Conservation (phyloP, 2,329 filamentous ascomycete genomes). For the Colletotrichum incanum region DNA sequence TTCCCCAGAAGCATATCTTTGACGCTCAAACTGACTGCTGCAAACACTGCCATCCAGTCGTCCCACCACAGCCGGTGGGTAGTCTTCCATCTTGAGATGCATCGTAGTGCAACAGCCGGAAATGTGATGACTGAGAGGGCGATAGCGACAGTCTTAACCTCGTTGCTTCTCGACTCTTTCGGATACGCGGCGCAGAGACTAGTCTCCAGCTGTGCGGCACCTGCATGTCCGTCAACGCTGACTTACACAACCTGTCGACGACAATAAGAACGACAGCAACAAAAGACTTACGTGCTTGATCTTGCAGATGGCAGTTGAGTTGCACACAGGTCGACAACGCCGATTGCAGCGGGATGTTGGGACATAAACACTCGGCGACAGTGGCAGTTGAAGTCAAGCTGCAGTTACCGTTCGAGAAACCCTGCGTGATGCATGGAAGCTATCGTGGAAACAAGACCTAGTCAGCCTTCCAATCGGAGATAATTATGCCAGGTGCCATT, state of each 20-base stretch:
- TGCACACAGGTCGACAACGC: constrained; percentile 44
- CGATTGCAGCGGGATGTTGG: constrained; percentile 38
- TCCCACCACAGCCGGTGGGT: constrained; percentile 45
- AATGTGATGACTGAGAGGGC: constrained; percentile 40
- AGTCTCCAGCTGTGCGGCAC: constrained; percentile 20
- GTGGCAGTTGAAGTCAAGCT: constrained; percentile 33
- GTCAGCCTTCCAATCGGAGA: constrained; percentile 34
- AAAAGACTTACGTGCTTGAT: constrained; percentile 40
- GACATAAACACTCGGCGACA: constrained; percentile 44
- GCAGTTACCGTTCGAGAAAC: constrained; percentile 37
- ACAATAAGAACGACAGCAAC: too few relatives aligned
- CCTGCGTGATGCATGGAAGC: constrained; percentile 36
- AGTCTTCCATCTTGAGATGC: constrained; percentile 41
- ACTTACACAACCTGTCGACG: not conserved
- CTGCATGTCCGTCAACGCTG: not conserved
- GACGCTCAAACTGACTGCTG: constrained; percentile 27
- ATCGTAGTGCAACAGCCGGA: constrained; percentile 42
- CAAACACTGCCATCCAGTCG: constrained; percentile 41
- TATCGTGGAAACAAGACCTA: constrained; percentile 1
- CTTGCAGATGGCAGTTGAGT: constrained; percentile 41
- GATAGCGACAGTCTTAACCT: constrained; percentile 49
- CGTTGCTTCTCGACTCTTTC: constrained; percentile 42
- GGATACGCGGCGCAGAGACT: constrained; percentile 44
- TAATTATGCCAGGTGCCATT: constrained; percentile 5
- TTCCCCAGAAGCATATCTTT: not conserved